Evolutionary conservation across 2,329 filamentous ascomycete genomes (phyloP), one percentile per base, ranked within the genome.

Genomic region (Penicillium sp.): DNA sequence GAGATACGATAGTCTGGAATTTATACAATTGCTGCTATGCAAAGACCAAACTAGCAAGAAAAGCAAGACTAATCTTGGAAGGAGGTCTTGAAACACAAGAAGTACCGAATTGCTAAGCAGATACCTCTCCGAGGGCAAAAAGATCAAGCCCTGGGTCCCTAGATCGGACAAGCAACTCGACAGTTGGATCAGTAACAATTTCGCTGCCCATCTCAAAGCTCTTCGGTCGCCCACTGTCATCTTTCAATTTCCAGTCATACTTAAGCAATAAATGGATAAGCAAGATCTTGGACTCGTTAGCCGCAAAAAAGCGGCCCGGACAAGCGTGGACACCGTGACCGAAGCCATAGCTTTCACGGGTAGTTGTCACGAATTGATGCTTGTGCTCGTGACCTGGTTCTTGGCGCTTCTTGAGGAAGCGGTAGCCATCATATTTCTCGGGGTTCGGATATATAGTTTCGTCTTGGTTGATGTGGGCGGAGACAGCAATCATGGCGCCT

Each of bases 221-320:
- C 55, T 74, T 71, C 1, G 81, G 80, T 10, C 68, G 60, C 2
- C 72, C 68, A 9, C 73, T 56, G 0, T 68, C 65, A 6, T 82
- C 61, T 19, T 63, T 31, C 70, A 74, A 62, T 60, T 79, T 77
- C 55, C 84, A 70, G 26, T 85, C 82, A 63, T 84, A 85, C 57
- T 84, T 80, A 35, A 80, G 66, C 1, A 84, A 62, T 21, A 85
- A 64, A 52, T 83, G 77, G 1, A 80, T 74, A 33, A 84, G 63
- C 14, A 84, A 72, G 66, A 85, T 81, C 66, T 86, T 86, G 14
- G 84, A 70, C 66, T 84, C 82, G 55, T 83, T 77, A 0, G 81
- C 77, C 0, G 82, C 82, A 56, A 85, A 84, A 72, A 85, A 85
- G 0, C 83, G 75, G 0, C 83, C 83, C 0, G 82, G 80, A 47